Conservation (phyloP, 2,329 filamentous ascomycete species). For the Ceratocystiopsis sp. region DNA sequence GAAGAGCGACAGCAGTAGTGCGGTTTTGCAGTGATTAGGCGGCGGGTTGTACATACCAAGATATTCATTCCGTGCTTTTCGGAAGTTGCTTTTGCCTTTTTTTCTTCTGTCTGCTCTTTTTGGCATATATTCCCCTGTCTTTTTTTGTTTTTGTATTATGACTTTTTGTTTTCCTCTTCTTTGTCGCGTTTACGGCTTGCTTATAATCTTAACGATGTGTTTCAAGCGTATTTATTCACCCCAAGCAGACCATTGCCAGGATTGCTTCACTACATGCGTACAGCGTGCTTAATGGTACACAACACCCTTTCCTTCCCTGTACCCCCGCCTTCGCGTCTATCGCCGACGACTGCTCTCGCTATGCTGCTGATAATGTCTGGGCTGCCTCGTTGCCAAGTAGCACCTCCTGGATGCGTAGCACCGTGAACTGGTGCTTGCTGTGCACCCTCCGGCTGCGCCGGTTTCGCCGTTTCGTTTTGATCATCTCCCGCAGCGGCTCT, state of each 20-base stretch:
- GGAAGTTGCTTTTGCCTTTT: constrained; percentile 12
- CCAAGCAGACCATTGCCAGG: too few relatives aligned
- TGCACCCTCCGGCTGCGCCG: constrained; percentile 56
- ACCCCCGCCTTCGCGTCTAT: too few relatives aligned
- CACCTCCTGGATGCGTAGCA: constrained; percentile 61
- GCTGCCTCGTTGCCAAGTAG: background rate
- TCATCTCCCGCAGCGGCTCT: constrained; percentile 58
- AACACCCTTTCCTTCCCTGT: too few relatives aligned
- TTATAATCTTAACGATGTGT: too few relatives aligned
- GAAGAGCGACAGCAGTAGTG: constrained; percentile 10
- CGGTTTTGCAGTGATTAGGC: background rate
- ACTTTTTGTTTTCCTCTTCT: background rate
- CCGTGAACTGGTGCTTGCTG: constrained; percentile 85
- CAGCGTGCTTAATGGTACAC: too few relatives aligned
- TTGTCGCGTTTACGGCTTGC: background rate
- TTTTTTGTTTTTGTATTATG: background rate
- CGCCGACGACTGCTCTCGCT: too few relatives aligned
- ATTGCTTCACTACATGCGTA: too few relatives aligned
- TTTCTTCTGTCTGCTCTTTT: background rate
- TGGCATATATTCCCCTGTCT: background rate
- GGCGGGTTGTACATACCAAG: background rate
- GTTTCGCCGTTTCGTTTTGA: constrained; percentile 69
- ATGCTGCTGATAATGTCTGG: too few relatives aligned
- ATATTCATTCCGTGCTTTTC: constrained; percentile 11
- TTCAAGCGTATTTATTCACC: too few relatives aligned